These are phyloP conservation scores for Torulaspora maleeae DNA, from an alignment of 805 yeast species.

Conservation along the genomic window DNA sequence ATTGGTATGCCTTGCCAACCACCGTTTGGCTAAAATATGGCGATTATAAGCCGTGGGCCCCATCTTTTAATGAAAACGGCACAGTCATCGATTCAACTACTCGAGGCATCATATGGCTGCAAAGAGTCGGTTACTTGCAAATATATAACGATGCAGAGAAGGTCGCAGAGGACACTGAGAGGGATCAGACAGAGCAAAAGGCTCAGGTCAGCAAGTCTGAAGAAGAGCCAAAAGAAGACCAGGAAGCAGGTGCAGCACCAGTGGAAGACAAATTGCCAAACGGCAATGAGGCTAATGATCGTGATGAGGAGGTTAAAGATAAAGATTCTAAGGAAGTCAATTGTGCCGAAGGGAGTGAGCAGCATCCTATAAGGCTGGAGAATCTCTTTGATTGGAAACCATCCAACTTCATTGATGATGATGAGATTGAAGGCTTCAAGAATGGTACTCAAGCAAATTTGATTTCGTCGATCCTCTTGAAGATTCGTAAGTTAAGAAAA, in stretches of 20 bases:
- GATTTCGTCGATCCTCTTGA: constrained; percentile 43
- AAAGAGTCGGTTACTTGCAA: constrained; percentile 47
- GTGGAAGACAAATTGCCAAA: constrained; percentile 3
- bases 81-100: constrained; percentile 49
- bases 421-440: constrained; percentile 46
- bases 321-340: not conserved
- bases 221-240: constrained; percentile 4
- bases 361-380: constrained; percentile 32
- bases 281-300: constrained; percentile 1
- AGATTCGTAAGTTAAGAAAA: constrained; percentile 49
- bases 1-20: constrained; percentile 60
- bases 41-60: constrained; percentile 56
- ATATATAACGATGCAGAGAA: constrained; percentile 17
- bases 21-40: constrained; percentile 60
- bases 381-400: constrained; percentile 50
- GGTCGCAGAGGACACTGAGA: constrained; percentile 14
- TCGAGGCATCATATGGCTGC: constrained; percentile 50
- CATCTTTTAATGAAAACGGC: constrained; percentile 55
- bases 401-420: constrained; percentile 44
- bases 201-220: constrained; percentile 5
- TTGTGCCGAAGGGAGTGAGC: not conserved
- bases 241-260: not conserved
- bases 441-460: constrained; percentile 41
- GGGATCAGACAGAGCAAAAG: constrained; percentile 6
- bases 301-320: not conserved